Evolutionary conservation across 768 basidiomycete species (phyloP), one percentile per base, ranked within the genome.

Genomic region (Kwoniella sp.): DNA sequence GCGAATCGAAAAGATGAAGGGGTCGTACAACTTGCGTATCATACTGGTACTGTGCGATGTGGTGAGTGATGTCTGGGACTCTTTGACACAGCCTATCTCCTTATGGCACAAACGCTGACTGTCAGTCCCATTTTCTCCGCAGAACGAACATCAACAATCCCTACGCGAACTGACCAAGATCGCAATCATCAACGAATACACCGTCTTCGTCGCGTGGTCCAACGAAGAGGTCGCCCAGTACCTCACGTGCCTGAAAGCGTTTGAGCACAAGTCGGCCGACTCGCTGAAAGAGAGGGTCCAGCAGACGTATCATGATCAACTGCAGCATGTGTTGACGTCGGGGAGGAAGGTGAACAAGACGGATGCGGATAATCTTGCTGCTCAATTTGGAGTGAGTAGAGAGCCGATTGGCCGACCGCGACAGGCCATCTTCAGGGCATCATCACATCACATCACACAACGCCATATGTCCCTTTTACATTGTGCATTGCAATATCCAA

Each of bases 281-380:
- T 83, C 93, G 75, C 94, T 99, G 83, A 95, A 93, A 79, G 96
- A 98, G 78, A 89, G 54, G 50, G 84, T 91, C 29, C 93, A 96
- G 79, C 92, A 93, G 70, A 90, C 92, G 73, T 92, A 96, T 74
- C 82, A 85, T 68, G 87, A 92, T 8, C 85, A 93, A 73, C 80
- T 98, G 15, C 90, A 90, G 61, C 86, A 87, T 22, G 86, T 91
- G 0, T 84, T 99, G 28, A 98, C 95, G 1, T 87, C 87, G 69
- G 91, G 98, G 73, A 89, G 86, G 76, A 92, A 91, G 71, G 92
- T 99, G 67, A 98, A 98, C 82, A 96, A 95, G 84, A 98, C 95
- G 2, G 96, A 99, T 73, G 92, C 94, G 1, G 88, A 92, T 81
- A 98, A 95, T 2, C 83, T 99, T 47, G 86, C 91, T 23, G 89